A percentile compares a stretch with the other conserved stretches of the same genome.
These are phyloP conservation scores for Magnusiomyces clavatus DNA, from an alignment of 1,139 yeast genomes.

Conservation along the genomic window DNA sequence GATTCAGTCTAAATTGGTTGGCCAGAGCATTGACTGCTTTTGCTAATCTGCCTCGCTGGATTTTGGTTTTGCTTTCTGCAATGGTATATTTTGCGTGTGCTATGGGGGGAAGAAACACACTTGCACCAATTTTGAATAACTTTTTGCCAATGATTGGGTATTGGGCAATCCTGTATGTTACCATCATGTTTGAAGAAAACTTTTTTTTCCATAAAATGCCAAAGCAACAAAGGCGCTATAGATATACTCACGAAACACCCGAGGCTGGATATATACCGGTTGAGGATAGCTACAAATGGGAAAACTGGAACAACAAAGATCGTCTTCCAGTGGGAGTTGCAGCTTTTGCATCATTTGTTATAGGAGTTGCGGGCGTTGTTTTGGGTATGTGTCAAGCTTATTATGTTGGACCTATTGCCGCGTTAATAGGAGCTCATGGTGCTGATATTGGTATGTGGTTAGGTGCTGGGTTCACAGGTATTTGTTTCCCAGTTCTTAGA, in stretches of 20 bases:
- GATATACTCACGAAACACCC: slow-evolving; percentile 14
- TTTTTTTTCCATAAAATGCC: slow-evolving; percentile 52
- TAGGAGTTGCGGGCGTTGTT: slow-evolving; percentile 69
- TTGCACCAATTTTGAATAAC: slow-evolving; percentile 71
- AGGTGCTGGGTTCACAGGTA: slow-evolving; percentile 62
- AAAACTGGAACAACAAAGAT: slow-evolving; percentile 51
- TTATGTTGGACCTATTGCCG: slow-evolving; percentile 67
- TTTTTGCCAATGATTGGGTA: slow-evolving; percentile 92
- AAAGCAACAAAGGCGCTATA: slow-evolving; percentile 30
- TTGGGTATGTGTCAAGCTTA: slow-evolving; percentile 80
- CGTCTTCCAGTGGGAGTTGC: slow-evolving; percentile 58
- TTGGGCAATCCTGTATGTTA: slow-evolving; percentile 82
- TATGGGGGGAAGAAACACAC: slow-evolving; percentile 63
- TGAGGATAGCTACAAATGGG: slow-evolving; percentile 39
- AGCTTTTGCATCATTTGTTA: slow-evolving; percentile 49
- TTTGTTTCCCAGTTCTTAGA: slow-evolving; percentile 56
- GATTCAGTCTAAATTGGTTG: background rate
- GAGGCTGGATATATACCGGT: background rate
- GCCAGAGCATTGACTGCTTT: slow-evolving; percentile 24
- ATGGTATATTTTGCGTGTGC: slow-evolving; percentile 49
- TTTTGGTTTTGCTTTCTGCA: slow-evolving; percentile 62
- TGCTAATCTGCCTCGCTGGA: slow-evolving; percentile 72
- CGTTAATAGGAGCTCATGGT: slow-evolving; percentile 46
- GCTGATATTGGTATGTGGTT: slow-evolving; percentile 83
- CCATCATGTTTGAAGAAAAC: slow-evolving; percentile 67